Evolutionary conservation across 805 yeast species (phyloP).

Genomic region (Candida ovalis): DNA sequence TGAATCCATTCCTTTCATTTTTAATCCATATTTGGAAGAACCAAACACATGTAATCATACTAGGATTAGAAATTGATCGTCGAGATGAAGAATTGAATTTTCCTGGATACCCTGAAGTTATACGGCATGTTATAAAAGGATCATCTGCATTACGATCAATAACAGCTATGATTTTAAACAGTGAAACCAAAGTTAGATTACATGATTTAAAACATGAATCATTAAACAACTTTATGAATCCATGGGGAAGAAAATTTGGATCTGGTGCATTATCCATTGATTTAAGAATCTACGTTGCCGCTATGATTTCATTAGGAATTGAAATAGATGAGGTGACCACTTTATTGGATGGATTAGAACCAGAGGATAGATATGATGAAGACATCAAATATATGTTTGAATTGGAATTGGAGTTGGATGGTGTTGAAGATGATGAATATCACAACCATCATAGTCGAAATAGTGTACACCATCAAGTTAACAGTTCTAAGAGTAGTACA

Average conservation of each 20-base stretch:
- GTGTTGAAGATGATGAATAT: slow-evolving; percentile 25
- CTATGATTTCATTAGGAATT: slow-evolving; percentile 46
- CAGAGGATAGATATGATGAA: slow-evolving; percentile 61
- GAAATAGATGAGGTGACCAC: slow-evolving; percentile 49
- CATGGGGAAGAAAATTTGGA: slow-evolving; percentile 58
- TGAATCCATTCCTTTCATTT: slow-evolving; percentile 60
- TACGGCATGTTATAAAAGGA: slow-evolving; percentile 54
- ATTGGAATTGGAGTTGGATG: slow-evolving; percentile 25
- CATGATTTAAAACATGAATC: slow-evolving; percentile 62
- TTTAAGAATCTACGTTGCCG: slow-evolving; percentile 54
- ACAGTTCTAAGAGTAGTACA: too few relatives aligned
- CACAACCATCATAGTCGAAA: slow-evolving; percentile 9
- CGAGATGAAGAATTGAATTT: slow-evolving; percentile 40
- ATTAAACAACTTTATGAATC: slow-evolving; percentile 57
- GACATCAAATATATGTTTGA: slow-evolving; percentile 41
- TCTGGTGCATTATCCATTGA: slow-evolving; percentile 59
- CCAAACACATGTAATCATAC: slow-evolving; percentile 52
- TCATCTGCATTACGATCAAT: slow-evolving; percentile 60
- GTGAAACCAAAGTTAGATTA: slow-evolving; percentile 35
- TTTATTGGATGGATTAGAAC: slow-evolving; percentile 54
- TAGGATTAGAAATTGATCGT: slow-evolving; percentile 60
- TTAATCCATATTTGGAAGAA: slow-evolving; percentile 64
- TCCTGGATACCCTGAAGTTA: slow-evolving; percentile 40
- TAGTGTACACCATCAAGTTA: neutral
- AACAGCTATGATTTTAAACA: slow-evolving; percentile 57